A percentile compares a stretch with the other conserved stretches of the same genome.
These are phyloP conservation scores for Chlorella vulgaris DNA, from an alignment of 139 green algal species.

Conservation along the genomic window DNA sequence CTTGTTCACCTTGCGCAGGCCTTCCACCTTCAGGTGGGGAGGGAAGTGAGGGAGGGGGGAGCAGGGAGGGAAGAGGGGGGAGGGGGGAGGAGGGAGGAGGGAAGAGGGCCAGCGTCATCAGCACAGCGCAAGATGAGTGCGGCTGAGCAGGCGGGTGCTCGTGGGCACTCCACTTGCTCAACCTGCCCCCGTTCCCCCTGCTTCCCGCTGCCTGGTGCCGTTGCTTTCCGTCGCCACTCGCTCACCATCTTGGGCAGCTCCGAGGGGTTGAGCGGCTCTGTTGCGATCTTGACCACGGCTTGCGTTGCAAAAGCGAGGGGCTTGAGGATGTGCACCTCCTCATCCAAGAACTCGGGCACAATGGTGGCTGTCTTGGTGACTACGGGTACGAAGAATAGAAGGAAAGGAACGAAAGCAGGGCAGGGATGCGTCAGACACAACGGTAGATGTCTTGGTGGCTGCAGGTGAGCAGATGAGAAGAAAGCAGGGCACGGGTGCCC, in stretches of 20 bases:
- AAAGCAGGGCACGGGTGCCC: too few species aligned
- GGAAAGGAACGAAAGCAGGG: background rate
- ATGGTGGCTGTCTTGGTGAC: slow-evolving; percentile 95
- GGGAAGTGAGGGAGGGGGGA: background rate
- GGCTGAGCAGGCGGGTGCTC: background rate
- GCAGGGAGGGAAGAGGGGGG: background rate
- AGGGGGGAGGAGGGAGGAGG: background rate
- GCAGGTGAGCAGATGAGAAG: too few species aligned
- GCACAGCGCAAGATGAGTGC: too few species aligned
- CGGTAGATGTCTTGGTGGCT: too few species aligned
- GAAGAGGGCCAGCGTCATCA: too few species aligned
- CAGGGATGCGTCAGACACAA: background rate
- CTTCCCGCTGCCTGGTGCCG: too few species aligned
- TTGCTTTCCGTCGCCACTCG: too few species aligned
- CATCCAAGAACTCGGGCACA: slow-evolving; percentile 69
- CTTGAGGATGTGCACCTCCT: slow-evolving; percentile 83
- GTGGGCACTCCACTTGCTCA: too few species aligned
- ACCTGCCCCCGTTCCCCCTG: too few species aligned
- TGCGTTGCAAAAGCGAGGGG: slow-evolving; percentile 74
- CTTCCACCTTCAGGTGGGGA: slow-evolving; percentile 51
- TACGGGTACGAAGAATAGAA: slow-evolving; percentile 43
- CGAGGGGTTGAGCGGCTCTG: slow-evolving; percentile 94
- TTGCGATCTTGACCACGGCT: slow-evolving; percentile 94
- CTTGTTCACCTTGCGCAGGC: slow-evolving; percentile 91
- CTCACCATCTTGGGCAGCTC: slow-evolving; percentile 98